Evolutionary conservation across 495 filamentous ascomycete genomes (phyloP), one percentile per base, ranked within the genome.

Genomic region (Tetracladium setigerum): DNA sequence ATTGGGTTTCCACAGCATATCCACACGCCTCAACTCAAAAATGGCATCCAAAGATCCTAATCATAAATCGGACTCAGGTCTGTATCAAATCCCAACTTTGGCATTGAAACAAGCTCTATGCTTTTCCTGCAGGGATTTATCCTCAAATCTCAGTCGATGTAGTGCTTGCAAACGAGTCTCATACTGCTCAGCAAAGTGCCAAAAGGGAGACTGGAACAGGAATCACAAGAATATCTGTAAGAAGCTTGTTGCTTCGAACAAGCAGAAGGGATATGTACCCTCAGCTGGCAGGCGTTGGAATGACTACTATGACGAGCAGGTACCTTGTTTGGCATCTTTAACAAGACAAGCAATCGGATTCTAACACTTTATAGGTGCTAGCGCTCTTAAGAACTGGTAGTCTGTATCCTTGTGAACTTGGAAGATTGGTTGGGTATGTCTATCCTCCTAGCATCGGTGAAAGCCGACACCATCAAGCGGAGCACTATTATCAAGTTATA

Each of bases 81-180:
- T 38, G 32, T 15, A 18, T 15, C 13, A 22, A 18, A 10, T 30
- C 39, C 39, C 39, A 42, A 30, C n/a, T 47, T 40, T 51, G 16
- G 49, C 49, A 8, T 27, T 51, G 13, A 45, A 46, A 34, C 34
- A 41, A 40, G 41, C 41, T 32, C 1, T 46, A 30, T 51, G 49
- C 36, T 51, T 32, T 46, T 38, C 27, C 34, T 51, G 49, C 35
- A 35, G 17, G 31, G 16, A 45, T 27, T 18, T 35, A 36, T 38
- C 49, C 22, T 32, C 33, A 14, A 46, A 45, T 24, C 18, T 51
- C 12, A 45, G 41, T n/a, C 41, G 40, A 34, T 51, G 41, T 22
- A 30, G 41, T 27, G 49, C 49, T 39, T 51, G 49, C 36, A 51
- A 46, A 51, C 49, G 49, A 9, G 49, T 46, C 27, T 45, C 42